These are phyloP conservation scores for Salicornia ramosissima DNA, from an alignment of 148 eudicot genomes.

Conservation along the genomic window DNA sequence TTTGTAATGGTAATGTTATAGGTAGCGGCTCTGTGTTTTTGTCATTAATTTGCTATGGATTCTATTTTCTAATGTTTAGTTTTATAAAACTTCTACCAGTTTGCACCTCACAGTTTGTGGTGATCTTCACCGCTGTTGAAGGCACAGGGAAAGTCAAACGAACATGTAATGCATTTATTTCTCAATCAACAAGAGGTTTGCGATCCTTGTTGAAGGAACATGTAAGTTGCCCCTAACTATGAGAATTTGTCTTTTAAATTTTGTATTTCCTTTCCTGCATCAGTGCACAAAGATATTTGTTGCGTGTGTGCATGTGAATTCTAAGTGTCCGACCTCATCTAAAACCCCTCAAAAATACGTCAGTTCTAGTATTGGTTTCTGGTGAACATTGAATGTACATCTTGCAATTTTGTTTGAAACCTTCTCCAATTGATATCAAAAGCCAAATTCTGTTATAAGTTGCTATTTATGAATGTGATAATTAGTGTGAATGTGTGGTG, in stretches of 20 bases:
- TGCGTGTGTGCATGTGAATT: background rate
- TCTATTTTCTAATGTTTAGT: slow-evolving; percentile 15
- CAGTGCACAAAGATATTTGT: background rate
- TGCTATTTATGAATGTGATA: too few species aligned
- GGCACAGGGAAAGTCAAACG: slow-evolving; percentile 45
- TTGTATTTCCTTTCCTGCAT: background rate
- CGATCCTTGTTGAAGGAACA: slow-evolving; percentile 83
- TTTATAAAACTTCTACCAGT: slow-evolving; percentile 39
- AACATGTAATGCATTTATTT: slow-evolving; percentile 67
- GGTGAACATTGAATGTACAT: background rate
- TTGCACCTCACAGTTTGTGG: slow-evolving; percentile 79
- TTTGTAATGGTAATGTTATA: background rate
- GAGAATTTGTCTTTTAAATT: background rate
- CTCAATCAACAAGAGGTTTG: slow-evolving; percentile 82
- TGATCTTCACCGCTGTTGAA: slow-evolving; percentile 60
- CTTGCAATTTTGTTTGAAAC: background rate
- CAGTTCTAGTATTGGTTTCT: background rate
- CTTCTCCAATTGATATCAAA: too few species aligned
- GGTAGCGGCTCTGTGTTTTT: slow-evolving; percentile 1
- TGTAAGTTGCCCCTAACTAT: slow-evolving; percentile 44
- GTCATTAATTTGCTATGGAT: background rate
- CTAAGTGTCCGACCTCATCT: background rate
- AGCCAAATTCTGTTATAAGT: too few species aligned
- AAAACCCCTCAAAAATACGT: too few species aligned
- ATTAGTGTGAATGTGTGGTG: too few species aligned